A percentile compares a stretch with the other conserved stretches of the same genome.
phyloP scores from a whole-genome alignment of 805 yeast species.

The Candida anglica region DNA sequence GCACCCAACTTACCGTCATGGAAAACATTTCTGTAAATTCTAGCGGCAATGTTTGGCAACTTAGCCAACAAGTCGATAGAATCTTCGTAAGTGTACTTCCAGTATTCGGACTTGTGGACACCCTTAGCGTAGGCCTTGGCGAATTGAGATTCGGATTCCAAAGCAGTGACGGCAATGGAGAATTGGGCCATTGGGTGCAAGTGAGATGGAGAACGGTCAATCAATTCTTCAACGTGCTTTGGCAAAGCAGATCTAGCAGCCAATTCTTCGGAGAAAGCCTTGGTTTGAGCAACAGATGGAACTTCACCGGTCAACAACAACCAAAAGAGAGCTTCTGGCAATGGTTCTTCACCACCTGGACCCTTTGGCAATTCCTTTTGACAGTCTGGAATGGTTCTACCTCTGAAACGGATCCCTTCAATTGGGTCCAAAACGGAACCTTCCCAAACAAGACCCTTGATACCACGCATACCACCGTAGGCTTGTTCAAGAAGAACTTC shows the following conservation, averaged over 20 bases:
- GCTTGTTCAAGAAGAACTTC: conserved; percentile 43
- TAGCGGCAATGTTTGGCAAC: conserved; percentile 71
- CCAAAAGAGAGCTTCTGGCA: conserved; percentile 80
- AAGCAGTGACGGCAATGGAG: conserved; percentile 69
- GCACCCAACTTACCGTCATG: conserved; percentile 56
- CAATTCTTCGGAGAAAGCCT: conserved; percentile 53
- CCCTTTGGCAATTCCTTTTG: conserved; percentile 62
- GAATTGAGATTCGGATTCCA: conserved; percentile 67
- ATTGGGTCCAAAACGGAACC: conserved; percentile 73
- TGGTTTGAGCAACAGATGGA: conserved; percentile 59
- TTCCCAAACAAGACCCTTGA: conserved; percentile 74
- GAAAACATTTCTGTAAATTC: conserved; percentile 63
- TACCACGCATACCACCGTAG: conserved; percentile 80
- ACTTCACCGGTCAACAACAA: conserved; percentile 69
- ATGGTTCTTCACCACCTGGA: conserved; percentile 55
- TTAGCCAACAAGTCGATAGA: conserved; percentile 65
- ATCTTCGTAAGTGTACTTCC: conserved; percentile 77
- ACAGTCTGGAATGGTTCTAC: conserved; percentile 69
- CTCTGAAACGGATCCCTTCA: conserved; percentile 77
- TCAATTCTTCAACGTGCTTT: conserved; percentile 52
- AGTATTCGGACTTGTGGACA: conserved; percentile 62
- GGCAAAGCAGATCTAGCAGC: conserved; percentile 67
- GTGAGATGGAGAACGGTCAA: conserved; percentile 61
- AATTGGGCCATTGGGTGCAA: conserved; percentile 85
- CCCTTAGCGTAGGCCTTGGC: conserved; percentile 72